phyloP scores from a whole-genome alignment of 2,329 filamentous ascomycete genomes.

The Talaromyces marneffei region DNA sequence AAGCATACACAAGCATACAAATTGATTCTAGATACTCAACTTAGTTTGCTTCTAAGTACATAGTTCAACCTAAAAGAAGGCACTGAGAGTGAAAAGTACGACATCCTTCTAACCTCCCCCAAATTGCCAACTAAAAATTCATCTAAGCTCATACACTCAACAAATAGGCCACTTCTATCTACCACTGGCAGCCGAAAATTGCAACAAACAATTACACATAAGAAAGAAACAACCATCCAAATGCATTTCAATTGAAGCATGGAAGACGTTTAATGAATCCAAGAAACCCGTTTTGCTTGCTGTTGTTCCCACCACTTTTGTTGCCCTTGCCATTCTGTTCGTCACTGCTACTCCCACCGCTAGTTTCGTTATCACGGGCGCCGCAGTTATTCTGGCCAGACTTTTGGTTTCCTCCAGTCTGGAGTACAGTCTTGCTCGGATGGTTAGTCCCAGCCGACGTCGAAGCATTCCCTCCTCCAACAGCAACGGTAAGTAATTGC shows the following conservation, averaged over 20 bases:
- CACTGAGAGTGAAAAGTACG: not conserved
- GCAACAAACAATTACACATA: not conserved
- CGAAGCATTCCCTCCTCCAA: conserved; percentile 42
- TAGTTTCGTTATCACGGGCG: not conserved
- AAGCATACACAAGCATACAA: no score
- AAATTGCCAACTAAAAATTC: not conserved
- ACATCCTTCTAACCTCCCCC: not conserved
- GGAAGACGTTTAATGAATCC: conserved; percentile 7
- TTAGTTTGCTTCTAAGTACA: not conserved
- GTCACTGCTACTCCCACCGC: not conserved
- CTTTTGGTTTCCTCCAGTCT: not conserved
- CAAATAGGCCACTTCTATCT: not conserved
- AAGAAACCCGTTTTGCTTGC: not conserved
- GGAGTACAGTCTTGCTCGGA: not conserved
- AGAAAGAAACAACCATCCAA: not conserved
- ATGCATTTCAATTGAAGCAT: conserved; percentile 9
- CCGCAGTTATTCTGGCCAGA: not conserved
- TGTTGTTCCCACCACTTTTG: not conserved
- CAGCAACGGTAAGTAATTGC: conserved; percentile 50
- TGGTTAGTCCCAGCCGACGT: conserved; percentile 11
- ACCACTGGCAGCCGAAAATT: not conserved
- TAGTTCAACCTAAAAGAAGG: not conserved
- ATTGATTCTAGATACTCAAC: not conserved
- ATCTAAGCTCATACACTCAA: not conserved
- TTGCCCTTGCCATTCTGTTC: not conserved